Conservation (phyloP, 2,329 filamentous ascomycete genomes). For the Venturia aucupariae region DNA sequence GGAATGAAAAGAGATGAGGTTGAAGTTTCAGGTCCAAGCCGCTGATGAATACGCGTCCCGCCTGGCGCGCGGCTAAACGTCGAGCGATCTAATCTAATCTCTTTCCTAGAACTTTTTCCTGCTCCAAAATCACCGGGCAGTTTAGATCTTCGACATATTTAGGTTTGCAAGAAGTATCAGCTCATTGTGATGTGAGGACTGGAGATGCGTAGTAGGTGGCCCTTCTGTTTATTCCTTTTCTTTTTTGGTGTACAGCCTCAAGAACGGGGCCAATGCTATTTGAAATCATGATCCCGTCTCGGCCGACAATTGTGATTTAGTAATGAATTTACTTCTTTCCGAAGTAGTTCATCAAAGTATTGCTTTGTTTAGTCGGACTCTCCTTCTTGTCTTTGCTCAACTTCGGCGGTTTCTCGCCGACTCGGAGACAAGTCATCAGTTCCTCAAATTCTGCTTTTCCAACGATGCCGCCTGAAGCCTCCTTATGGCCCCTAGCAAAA, state of each 20-base stretch:
- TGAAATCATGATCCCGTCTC: too few species aligned
- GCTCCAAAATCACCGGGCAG: too few species aligned
- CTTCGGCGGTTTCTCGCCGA: slow-evolving; percentile 45
- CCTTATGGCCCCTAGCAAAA: slow-evolving; percentile 58
- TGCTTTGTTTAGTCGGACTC: slow-evolving; percentile 36
- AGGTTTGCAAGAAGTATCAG: too few species aligned
- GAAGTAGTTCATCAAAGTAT: slow-evolving; percentile 49
- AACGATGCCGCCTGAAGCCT: slow-evolving; percentile 58
- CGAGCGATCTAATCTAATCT: neutral
- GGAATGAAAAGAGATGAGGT: neutral
- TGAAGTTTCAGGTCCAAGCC: neutral
- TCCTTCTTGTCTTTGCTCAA: slow-evolving; percentile 25
- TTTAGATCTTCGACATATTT: too few species aligned
- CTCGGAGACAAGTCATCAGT: slow-evolving; percentile 48
- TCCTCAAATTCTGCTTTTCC: slow-evolving; percentile 54
- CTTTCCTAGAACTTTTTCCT: neutral
- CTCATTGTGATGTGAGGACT: too few species aligned
- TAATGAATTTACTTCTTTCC: slow-evolving; percentile 30
- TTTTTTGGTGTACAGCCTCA: too few species aligned
- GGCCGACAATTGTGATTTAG: too few species aligned
- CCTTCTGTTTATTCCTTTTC: too few species aligned
- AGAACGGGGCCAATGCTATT: too few species aligned
- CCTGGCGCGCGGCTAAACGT: neutral
- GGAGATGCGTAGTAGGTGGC: too few species aligned
- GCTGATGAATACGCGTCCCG: neutral